phyloP scores from a whole-genome alignment of 257 asterid species.

The Penstemon eatonii region DNA sequence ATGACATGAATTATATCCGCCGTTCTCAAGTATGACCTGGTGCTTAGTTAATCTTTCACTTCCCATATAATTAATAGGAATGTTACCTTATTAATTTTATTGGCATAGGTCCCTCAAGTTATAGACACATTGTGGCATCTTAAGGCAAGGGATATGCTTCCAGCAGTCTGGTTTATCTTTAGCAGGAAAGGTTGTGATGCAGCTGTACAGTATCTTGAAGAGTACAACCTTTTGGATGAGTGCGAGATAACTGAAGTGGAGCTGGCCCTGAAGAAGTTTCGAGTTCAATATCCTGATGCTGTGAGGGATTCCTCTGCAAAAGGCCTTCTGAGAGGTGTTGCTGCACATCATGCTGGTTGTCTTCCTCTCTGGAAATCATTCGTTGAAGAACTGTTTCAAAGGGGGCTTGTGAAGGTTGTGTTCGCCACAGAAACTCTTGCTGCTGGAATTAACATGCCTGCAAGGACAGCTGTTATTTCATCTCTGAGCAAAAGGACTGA shows the following conservation, averaged over 20 bases:
- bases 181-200: slow-evolving; percentile 99
- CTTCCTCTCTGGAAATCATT: slow-evolving; percentile 98
- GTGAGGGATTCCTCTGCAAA: slow-evolving; percentile 85
- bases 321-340: slow-evolving; percentile 94
- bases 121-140: slow-evolving; percentile 90
- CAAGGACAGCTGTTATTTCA: slow-evolving; percentile 94
- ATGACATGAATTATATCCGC: slow-evolving; percentile 61
- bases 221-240: slow-evolving; percentile 74
- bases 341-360: slow-evolving; percentile 99
- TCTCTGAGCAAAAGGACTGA: slow-evolving; percentile 90
- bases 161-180: slow-evolving; percentile 98
- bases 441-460: slow-evolving; percentile 99
- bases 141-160: slow-evolving; percentile 85
- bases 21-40: slow-evolving; percentile 71
- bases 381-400: slow-evolving; percentile 87
- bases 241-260: slow-evolving; percentile 87
- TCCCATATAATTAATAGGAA: slow-evolving; percentile 18
- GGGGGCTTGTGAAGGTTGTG: slow-evolving; percentile 92
- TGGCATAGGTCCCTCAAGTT: slow-evolving; percentile 83
- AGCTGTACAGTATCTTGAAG: slow-evolving; percentile 87
- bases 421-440: slow-evolving; percentile 99
- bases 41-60: slow-evolving; percentile 24
- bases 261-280: slow-evolving; percentile 81
- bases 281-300: slow-evolving; percentile 86
- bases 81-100: slow-evolving; percentile 20